phyloP scores from a whole-genome alignment of 768 basidiomycete genomes.

The Mycena latifolia region DNA sequence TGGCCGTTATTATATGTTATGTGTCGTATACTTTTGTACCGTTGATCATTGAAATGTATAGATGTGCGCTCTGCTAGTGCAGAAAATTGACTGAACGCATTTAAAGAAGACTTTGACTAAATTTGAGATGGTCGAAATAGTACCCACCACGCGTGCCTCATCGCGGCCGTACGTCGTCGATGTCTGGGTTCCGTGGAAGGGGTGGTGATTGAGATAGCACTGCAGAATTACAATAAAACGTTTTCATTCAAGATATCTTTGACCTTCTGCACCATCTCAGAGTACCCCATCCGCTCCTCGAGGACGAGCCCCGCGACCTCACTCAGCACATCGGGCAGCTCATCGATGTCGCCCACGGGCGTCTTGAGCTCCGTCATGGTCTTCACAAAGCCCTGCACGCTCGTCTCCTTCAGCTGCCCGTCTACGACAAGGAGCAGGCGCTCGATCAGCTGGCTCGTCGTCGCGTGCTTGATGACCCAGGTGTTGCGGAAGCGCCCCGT shows the following conservation, averaged over 20 bases:
- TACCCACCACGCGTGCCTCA: constrained; percentile 92
- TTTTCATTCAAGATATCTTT: constrained; percentile 39
- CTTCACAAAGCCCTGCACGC: constrained; percentile 52
- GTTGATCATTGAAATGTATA: no score
- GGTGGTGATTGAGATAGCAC: constrained; percentile 69
- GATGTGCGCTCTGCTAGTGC: no score
- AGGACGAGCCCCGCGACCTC: constrained; percentile 48
- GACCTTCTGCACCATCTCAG: constrained; percentile 43
- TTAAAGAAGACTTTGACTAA: no score
- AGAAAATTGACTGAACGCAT: no score
- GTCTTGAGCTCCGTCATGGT: constrained; percentile 42
- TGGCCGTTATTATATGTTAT: no score
- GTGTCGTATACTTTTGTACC: no score
- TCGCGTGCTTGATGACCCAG: constrained; percentile 47
- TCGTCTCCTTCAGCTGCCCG: constrained; percentile 42
- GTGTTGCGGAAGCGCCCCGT: constrained; percentile 48
- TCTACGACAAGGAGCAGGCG: constrained; percentile 43
- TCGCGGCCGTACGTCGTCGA: constrained; percentile 85
- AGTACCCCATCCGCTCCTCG: constrained; percentile 48
- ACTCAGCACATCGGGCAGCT: constrained; percentile 46
- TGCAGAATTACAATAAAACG: not conserved
- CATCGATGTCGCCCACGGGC: constrained; percentile 41
- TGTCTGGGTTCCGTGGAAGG: constrained; percentile 93
- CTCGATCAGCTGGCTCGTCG: constrained; percentile 50
- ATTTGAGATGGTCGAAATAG: constrained; percentile 75